Evolutionary conservation across 306 rosid species (phyloP).

Genomic region (Cajanus cajan): DNA sequence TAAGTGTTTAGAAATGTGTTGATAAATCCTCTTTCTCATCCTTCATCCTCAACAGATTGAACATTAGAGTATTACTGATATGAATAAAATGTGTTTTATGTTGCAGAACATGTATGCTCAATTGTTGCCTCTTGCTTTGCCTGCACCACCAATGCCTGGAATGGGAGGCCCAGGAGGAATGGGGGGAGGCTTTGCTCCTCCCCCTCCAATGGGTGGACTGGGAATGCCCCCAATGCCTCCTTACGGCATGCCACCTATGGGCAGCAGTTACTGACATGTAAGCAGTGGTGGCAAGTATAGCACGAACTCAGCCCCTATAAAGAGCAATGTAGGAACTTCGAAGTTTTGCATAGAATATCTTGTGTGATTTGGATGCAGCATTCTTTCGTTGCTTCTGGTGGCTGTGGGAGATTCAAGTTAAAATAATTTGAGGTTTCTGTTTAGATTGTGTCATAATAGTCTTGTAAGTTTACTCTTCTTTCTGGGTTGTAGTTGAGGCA

Average conservation of each 20-base stretch:
- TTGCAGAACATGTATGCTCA: conserved; percentile 99
- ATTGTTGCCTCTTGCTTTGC: conserved; percentile 95
- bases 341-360: conserved; percentile 31
- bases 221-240: conserved; percentile 99
- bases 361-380: conserved; percentile 42
- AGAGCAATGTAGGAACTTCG: conserved; percentile 43
- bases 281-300: conserved; percentile 11
- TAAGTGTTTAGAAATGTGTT: neutral
- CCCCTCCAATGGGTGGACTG: conserved; percentile 79
- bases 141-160: conserved; percentile 98
- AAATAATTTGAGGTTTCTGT: conserved; percentile 42
- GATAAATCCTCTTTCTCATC: neutral
- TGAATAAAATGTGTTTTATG: conserved; percentile 23
- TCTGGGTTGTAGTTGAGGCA: conserved; percentile 55
- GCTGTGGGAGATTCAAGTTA: conserved; percentile 45
- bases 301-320: conserved; percentile 21
- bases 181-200: conserved; percentile 76
- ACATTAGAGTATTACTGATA: conserved; percentile 11
- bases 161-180: conserved; percentile 74
- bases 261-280: conserved; percentile 65
- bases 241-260: conserved; percentile 99
- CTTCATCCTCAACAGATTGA: conserved; percentile 2
- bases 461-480: conserved; percentile 42
- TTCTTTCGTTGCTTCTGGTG: conserved; percentile 37
- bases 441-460: conserved; percentile 44